Evolutionary conservation across 202 grass and related monocot genomes (phyloP).

Genomic region (Setaria viridis): DNA sequence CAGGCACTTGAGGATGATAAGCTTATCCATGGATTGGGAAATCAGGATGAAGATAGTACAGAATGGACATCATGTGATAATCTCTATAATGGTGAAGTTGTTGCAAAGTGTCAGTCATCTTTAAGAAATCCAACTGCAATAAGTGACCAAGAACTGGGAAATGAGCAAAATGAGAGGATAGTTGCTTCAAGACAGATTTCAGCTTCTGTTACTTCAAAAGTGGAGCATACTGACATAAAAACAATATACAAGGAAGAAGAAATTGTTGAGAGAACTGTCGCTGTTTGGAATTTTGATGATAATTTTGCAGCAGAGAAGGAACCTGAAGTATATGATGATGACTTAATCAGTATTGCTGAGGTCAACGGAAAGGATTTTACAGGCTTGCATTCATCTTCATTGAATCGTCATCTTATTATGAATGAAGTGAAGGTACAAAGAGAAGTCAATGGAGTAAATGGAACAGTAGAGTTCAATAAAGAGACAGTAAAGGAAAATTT

Average conservation of each 20-base stretch:
- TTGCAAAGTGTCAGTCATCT: conserved; percentile 42
- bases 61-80: conserved; percentile 6
- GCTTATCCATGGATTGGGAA: conserved; percentile 15
- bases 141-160: conserved; percentile 34
- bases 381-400: conserved; percentile 31
- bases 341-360: not conserved
- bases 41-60: conserved; percentile 3
- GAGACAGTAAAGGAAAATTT: conserved; percentile 1
- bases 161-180: conserved; percentile 30
- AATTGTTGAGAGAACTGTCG: not conserved
- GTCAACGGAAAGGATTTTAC: conserved; percentile 27
- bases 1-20: conserved; percentile 24
- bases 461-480: conserved; percentile 22
- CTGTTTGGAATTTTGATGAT: conserved; percentile 36
- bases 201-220: conserved; percentile 19
- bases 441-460: conserved; percentile 32
- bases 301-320: conserved; percentile 13
- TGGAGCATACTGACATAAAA: conserved; percentile 34
- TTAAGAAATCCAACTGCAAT: conserved; percentile 25
- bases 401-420: conserved; percentile 25
- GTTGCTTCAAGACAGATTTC: conserved; percentile 7
- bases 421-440: conserved; percentile 40
- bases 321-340: conserved; percentile 16
- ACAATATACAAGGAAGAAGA: conserved; percentile 35
- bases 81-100: conserved; percentile 10